These are phyloP conservation scores for Ophiosphaerella narmari DNA, from an alignment of 2,329 filamentous ascomycete genomes.

Conservation along the genomic window DNA sequence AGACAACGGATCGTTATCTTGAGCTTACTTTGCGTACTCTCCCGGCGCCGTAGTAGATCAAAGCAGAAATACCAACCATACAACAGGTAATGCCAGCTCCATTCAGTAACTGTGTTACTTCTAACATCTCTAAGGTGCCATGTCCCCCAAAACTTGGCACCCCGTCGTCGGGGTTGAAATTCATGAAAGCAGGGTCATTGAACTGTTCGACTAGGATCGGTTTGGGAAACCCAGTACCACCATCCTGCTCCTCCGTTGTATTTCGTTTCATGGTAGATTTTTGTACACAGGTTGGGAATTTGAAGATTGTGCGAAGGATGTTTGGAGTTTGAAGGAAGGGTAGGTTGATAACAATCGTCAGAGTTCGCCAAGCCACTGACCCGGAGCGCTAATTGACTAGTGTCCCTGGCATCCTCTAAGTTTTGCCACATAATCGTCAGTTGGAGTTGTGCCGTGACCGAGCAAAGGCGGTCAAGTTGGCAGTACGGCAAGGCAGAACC, in stretches of 20 bases:
- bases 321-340: too few relatives aligned
- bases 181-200: conserved; percentile 2
- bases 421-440: too few relatives aligned
- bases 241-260: background rate
- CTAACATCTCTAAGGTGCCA: conserved; percentile 1
- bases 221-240: background rate
- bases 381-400: too few relatives aligned
- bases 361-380: too few relatives aligned
- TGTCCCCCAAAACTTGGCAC: conserved; percentile 2
- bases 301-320: too few relatives aligned
- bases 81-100: conserved; percentile 3
- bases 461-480: too few relatives aligned
- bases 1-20: background rate
- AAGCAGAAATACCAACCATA: conserved; percentile 1
- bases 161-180: background rate
- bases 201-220: background rate
- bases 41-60: conserved; percentile 4
- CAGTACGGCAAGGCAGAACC: too few relatives aligned
- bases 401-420: too few relatives aligned
- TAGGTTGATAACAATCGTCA: too few relatives aligned
- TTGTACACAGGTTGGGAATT: background rate
- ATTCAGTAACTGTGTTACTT: conserved; percentile 1
- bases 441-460: too few relatives aligned
- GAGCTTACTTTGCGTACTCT: background rate
- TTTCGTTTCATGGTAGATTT: background rate